Conservation (phyloP, 352 stramenopile genomes). For the Elongisporangium prolatum region DNA sequence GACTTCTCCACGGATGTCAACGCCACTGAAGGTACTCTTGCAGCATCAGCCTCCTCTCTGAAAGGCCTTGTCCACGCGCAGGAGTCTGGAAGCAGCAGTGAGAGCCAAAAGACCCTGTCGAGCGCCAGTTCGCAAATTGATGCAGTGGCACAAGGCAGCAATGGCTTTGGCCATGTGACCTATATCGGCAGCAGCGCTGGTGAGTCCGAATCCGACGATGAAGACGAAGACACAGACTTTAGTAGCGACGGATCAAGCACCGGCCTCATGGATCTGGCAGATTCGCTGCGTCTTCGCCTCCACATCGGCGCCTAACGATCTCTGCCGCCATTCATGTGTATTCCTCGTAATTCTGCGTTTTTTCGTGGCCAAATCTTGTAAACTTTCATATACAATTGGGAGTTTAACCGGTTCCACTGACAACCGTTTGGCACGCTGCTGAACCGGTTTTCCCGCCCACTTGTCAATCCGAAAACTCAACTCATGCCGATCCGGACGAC, state of each 20-base stretch:
- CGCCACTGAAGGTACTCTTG: background rate
- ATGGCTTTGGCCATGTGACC: background rate
- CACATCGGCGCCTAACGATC: background rate
- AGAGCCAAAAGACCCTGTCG: background rate
- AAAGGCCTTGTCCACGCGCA: background rate
- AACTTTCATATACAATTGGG: background rate
- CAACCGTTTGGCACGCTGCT: background rate
- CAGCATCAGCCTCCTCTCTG: background rate
- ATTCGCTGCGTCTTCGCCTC: background rate
- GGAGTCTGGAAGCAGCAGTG: background rate
- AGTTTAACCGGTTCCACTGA: background rate
- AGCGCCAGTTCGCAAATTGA: background rate
- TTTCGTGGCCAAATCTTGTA: background rate
- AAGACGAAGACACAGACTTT: background rate
- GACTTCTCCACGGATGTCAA: background rate
- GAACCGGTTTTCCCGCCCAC: background rate
- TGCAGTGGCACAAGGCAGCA: background rate
- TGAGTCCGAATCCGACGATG: background rate
- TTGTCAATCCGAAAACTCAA: background rate
- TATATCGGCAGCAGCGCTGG: background rate
- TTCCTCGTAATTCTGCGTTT: background rate
- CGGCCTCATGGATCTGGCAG: background rate
- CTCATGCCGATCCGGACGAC: background rate
- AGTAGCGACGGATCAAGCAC: background rate
- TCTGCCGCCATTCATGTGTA: background rate